phyloP scores from a whole-genome alignment of 1,139 yeast genomes.

The Ogataea hybrid region DNA sequence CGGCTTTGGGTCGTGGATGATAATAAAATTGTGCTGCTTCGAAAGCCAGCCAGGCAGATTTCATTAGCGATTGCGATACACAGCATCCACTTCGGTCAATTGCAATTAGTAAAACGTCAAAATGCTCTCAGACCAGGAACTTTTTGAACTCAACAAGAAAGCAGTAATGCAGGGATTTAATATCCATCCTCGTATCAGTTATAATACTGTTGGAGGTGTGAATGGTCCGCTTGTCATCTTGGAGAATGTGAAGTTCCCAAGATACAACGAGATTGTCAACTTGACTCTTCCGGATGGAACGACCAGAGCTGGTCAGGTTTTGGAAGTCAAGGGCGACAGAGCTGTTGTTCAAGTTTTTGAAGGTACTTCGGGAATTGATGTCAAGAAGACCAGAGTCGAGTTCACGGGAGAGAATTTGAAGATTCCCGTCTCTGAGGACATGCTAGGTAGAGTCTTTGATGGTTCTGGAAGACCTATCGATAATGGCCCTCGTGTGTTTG shows the following conservation, averaged over 20 bases:
- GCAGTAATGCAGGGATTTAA: conserved; percentile 92
- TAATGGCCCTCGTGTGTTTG: conserved; percentile 96
- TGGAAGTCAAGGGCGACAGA: conserved; percentile 94
- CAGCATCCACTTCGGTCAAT: conserved; percentile 7
- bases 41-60: conserved; percentile 13
- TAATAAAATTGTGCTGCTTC: conserved; percentile 13
- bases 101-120: conserved; percentile 3
- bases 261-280: conserved; percentile 94
- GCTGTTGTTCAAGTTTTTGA: conserved; percentile 99
- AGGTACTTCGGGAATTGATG: conserved; percentile 98
- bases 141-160: conserved; percentile 78
- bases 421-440: conserved; percentile 95
- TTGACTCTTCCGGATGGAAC: conserved; percentile 95
- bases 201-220: conserved; percentile 96
- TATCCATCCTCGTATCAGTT: conserved; percentile 84
- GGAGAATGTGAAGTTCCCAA: conserved; percentile 95
- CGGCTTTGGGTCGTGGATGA: conserved; percentile 9
- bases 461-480: conserved; percentile 99
- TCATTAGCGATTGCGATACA: conserved; percentile 7
- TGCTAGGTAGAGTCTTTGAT: conserved; percentile 96
- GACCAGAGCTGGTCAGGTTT: conserved; percentile 93
- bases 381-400: conserved; percentile 94
- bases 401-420: conserved; percentile 93
- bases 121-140: conserved; percentile 52
- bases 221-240: conserved; percentile 97